These are phyloP conservation scores for Penicillium steckii DNA, from an alignment of 495 filamentous ascomycete genomes.

Conservation along the genomic window DNA sequence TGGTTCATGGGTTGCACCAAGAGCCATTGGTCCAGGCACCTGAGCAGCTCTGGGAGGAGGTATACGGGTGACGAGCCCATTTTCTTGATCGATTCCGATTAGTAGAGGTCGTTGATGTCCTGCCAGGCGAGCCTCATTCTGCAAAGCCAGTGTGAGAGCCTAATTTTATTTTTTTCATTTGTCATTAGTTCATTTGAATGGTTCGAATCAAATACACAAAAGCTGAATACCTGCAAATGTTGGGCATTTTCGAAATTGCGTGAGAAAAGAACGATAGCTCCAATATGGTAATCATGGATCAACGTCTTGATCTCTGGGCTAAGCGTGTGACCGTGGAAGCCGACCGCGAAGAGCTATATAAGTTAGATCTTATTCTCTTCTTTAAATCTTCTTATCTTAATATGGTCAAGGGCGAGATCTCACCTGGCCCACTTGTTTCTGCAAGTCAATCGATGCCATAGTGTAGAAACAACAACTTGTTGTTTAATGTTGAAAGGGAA, in stretches of 20 bases:
- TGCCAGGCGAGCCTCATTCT: slow-evolving; percentile 38
- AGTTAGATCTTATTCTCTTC: neutral
- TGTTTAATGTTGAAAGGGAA: no score
- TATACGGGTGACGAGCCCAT: slow-evolving; percentile 44
- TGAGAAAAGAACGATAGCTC: slow-evolving; percentile 47
- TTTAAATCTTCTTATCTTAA: neutral
- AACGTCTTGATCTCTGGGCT: slow-evolving; percentile 48
- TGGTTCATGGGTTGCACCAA: slow-evolving; percentile 40
- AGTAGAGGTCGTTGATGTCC: slow-evolving; percentile 41
- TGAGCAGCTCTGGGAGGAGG: slow-evolving; percentile 44
- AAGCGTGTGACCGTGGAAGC: slow-evolving; percentile 44
- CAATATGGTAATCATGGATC: slow-evolving; percentile 46
- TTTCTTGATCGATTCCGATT: slow-evolving; percentile 47
- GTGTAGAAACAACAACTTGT: no score
- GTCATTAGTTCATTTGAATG: neutral
- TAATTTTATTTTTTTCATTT: slow-evolving; percentile 1
- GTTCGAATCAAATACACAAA: no score
- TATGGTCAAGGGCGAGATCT: neutral
- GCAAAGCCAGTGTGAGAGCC: slow-evolving; percentile 37
- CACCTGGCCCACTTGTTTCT: slow-evolving; percentile 39
- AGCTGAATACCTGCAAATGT: slow-evolving; percentile 45
- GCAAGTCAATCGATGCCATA: slow-evolving; percentile 26
- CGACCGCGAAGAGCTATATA: slow-evolving; percentile 48
- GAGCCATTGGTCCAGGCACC: slow-evolving; percentile 40
- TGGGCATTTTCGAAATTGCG: slow-evolving; percentile 41